phyloP scores from a whole-genome alignment of 1,284 basidiomycete genomes.

The Cystobasidium sp. region DNA sequence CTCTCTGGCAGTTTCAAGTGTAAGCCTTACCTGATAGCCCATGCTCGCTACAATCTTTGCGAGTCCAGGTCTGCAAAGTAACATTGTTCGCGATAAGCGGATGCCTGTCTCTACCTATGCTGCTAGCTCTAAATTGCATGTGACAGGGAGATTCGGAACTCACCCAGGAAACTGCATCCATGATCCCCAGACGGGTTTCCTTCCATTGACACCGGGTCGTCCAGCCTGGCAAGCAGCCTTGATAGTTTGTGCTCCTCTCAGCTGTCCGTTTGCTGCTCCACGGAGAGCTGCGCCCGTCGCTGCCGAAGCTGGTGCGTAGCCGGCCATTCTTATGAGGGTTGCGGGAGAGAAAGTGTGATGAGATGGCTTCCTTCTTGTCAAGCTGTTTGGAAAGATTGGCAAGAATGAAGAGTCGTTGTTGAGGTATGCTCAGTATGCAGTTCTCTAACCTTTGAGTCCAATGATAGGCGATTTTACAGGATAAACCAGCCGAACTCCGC shows the following conservation, averaged over 20 bases:
- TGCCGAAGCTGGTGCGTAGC: conserved; percentile 31
- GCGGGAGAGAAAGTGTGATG: background rate
- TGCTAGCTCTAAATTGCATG: background rate
- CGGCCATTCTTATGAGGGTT: conserved; percentile 21
- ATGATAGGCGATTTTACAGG: too few species aligned
- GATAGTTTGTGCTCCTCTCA: conserved; percentile 28
- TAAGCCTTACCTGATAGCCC: conserved; percentile 22
- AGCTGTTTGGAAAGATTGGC: background rate
- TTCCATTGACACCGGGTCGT: background rate
- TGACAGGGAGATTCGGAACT: conserved; percentile 18
- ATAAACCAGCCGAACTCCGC: too few species aligned
- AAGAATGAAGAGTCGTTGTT: too few species aligned
- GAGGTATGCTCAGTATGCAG: too few species aligned
- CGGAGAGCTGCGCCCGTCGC: conserved; percentile 7
- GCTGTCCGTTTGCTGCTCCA: background rate
- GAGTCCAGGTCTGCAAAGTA: conserved; percentile 27
- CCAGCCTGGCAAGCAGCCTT: conserved; percentile 36
- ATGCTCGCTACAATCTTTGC: conserved; percentile 34
- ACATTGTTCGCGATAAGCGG: background rate
- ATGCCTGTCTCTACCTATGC: background rate
- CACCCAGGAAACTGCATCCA: conserved; percentile 42
- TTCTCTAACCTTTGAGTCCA: too few species aligned
- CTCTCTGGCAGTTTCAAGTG: background rate
- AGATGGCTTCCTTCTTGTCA: background rate
- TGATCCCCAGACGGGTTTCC: conserved; percentile 42